phyloP scores from a whole-genome alignment of 148 eudicot genomes.

The Fallopia convolvulus region DNA sequence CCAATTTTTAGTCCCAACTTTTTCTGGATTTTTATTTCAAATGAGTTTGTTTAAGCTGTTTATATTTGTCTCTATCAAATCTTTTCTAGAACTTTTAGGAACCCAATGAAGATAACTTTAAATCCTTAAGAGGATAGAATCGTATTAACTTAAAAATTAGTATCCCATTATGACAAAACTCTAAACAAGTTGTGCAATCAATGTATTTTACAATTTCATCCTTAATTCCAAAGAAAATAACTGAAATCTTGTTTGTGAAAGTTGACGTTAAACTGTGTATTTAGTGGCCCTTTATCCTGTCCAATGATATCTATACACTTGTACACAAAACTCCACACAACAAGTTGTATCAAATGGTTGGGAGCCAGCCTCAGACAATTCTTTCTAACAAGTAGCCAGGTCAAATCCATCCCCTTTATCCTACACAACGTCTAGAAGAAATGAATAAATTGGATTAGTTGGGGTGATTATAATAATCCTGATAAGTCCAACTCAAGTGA shows the following conservation, averaged over 20 bases:
- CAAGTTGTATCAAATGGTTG: neutral
- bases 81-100: no score
- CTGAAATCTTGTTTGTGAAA: neutral
- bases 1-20: no score
- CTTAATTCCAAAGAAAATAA: neutral
- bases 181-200: neutral
- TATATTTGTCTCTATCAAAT: no score
- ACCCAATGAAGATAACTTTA: no score
- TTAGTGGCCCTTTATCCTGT: neutral
- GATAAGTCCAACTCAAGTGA: neutral
- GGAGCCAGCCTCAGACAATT: neutral
- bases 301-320: neutral
- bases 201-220: neutral
- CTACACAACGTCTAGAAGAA: neutral
- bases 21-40: no score
- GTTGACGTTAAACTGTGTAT: neutral
- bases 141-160: no score
- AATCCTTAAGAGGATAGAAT: no score
- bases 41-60: no score
- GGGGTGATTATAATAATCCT: neutral
- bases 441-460: neutral
- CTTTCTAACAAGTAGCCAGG: neutral
- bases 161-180: no score
- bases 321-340: neutral
- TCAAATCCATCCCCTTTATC: slow-evolving; percentile 1